Base-by-base conservation (phyloP, 1,284 basidiomycete species). In the Megacollybia platyphylla region DNA sequence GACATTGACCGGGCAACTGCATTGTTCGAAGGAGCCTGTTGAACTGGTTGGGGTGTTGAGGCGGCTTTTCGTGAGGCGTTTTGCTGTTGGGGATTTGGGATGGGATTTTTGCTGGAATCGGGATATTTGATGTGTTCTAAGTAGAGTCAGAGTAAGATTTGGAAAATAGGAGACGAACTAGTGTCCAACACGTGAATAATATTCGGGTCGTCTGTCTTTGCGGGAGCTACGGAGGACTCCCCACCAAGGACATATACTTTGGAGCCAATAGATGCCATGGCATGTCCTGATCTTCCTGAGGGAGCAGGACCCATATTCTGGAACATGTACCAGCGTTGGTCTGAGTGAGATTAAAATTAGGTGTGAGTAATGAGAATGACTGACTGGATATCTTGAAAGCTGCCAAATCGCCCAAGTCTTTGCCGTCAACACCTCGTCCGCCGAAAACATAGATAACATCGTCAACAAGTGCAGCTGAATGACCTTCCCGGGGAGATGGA, bases 381-480 rank as follows among this genome's bases (percentile, higher is more conserved):
- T 57, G 51, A 94, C 91, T 94, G 8, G 87, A 82, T 47, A 98
- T 84, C 64, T 96, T 96, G 71, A 98, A 98, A 4, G 93, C 94
- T 2, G 92, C 90, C 13, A 98, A 65, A 62, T 99, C 96, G 39
- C 84, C 85, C 39, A 98, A 64, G 59, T 98, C 96, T 61, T 94
- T 93, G 26, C 96, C 96, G 55, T 97, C 93, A 3, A 97, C 89
- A 45, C 96, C 96, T 34, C 96, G 71, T 2, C 96, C 96, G 46
- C 96, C 96, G 67, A 97, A 97, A 41, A 98, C 77, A 60, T 99
- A 99, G 53, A 99, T 86, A 44, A 97, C 92, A 61, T 97, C 96
- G 57, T 97, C 94, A 26, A 99, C 91, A 27, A 98, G 71, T 11
- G 94, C 87, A 7, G 93, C 92, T 1, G 96, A 88, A 55, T 99